phyloP scores from a whole-genome alignment of 495 filamentous ascomycete species.

The Aspergillus incahuasiensis region DNA sequence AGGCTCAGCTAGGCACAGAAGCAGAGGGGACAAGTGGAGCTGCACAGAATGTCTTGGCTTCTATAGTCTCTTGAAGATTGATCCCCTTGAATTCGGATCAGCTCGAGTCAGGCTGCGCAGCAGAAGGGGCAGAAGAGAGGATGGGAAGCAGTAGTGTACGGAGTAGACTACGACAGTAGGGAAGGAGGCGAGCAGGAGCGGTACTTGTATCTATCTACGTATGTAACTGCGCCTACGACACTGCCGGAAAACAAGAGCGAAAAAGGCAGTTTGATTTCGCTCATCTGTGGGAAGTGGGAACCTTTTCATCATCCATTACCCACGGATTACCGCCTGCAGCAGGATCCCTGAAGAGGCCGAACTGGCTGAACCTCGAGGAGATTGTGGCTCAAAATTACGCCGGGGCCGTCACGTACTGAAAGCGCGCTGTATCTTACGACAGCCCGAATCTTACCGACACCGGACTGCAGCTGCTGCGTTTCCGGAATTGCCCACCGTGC shows the following conservation, averaged over 20 bases:
- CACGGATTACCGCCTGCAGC: conserved; percentile 10
- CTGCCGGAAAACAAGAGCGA: neutral
- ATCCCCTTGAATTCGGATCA: conserved; percentile 3
- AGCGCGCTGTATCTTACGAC: conserved; percentile 14
- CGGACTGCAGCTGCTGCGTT: neutral
- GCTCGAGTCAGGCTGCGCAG: conserved; percentile 3
- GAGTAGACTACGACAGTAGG: conserved; percentile 7
- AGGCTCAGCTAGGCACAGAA: conserved; percentile 25
- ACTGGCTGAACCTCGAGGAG: too few species aligned
- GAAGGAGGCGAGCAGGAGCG: conserved; percentile 19
- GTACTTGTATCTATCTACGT: neutral
- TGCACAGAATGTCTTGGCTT: conserved; percentile 13
- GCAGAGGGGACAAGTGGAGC: conserved; percentile 17
- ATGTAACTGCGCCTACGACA: conserved; percentile 5
- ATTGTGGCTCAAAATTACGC: neutral
- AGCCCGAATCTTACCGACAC: neutral
- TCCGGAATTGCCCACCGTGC: conserved; percentile 1
- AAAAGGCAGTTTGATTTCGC: neutral
- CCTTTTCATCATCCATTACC: conserved; percentile 7
- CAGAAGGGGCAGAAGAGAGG: conserved; percentile 8
- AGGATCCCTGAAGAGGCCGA: neutral
- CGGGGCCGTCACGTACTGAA: conserved; percentile 4
- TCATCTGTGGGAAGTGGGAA: conserved; percentile 1
- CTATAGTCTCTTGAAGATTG: too few species aligned
- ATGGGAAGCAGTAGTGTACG: too few species aligned